A percentile compares a stretch with the other conserved stretches of the same genome.
Evolutionary conservation across 129 eudicot genomes (phyloP).

Genomic region (Rutidosis leptorrhynchoides): DNA sequence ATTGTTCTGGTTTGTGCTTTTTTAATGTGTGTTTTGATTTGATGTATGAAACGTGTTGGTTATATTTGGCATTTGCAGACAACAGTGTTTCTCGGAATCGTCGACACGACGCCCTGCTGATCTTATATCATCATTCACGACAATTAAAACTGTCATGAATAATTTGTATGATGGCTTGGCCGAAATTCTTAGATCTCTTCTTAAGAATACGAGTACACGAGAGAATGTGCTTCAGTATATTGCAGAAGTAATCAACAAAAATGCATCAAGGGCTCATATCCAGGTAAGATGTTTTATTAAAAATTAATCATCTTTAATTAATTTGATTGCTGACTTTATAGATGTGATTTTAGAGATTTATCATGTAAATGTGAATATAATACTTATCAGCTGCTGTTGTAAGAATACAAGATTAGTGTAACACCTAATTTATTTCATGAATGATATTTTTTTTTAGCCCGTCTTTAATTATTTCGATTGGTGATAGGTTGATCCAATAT

Average conservation of each 20-base stretch:
- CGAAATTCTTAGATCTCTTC: constrained; percentile 72
- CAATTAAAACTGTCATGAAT: constrained; percentile 84
- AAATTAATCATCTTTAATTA: too few relatives aligned
- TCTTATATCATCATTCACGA: constrained; percentile 79
- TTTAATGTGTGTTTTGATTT: constrained; percentile 1
- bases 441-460: too few relatives aligned
- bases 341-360: too few relatives aligned
- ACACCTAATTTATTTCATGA: too few relatives aligned
- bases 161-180: constrained; percentile 74
- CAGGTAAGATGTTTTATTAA: constrained; percentile 48
- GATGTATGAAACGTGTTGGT: constrained; percentile 3
- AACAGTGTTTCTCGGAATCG: constrained; percentile 86
- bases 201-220: constrained; percentile 69
- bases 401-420: too few relatives aligned
- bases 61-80: constrained; percentile 40
- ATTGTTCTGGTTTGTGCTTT: background rate
- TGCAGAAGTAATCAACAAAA: constrained; percentile 83
- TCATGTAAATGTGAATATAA: too few relatives aligned
- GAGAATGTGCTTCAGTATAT: constrained; percentile 83
- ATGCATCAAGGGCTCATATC: constrained; percentile 73
- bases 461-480: constrained; percentile 1
- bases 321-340: too few relatives aligned
- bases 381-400: too few relatives aligned
- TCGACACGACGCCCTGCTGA: constrained; percentile 94
- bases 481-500: constrained; percentile 81